Conservation (phyloP, 2,329 filamentous ascomycete species). For the Cryphonectria radicalis region DNA sequence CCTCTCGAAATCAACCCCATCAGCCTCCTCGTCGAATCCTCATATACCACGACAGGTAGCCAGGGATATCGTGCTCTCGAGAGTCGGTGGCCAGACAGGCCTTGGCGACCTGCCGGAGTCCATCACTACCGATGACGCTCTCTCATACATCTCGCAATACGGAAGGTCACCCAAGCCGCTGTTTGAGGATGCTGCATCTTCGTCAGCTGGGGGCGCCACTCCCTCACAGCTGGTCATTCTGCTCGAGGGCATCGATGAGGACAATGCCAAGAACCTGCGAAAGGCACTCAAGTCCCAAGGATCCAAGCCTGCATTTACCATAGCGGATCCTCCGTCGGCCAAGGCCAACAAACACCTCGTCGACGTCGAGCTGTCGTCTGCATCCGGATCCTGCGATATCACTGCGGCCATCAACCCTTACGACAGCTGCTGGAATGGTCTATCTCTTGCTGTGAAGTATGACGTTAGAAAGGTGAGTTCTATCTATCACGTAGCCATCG, state of each 20-base stretch:
- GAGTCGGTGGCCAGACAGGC: slow-evolving; percentile 52
- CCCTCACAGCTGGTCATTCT: slow-evolving; percentile 62
- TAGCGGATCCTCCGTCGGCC: slow-evolving; percentile 50
- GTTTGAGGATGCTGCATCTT: slow-evolving; percentile 46
- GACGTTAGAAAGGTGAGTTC: slow-evolving; percentile 48
- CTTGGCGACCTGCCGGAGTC: slow-evolving; percentile 53
- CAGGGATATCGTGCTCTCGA: slow-evolving; percentile 62
- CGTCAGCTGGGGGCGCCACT: slow-evolving; percentile 33
- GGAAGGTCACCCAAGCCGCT: slow-evolving; percentile 57
- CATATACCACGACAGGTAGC: slow-evolving; percentile 58
- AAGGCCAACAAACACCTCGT: slow-evolving; percentile 49
- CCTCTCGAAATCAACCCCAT: slow-evolving; percentile 43
- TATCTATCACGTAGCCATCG: background rate
- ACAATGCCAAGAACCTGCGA: slow-evolving; percentile 48
- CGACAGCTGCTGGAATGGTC: slow-evolving; percentile 49
- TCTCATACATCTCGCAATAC: slow-evolving; percentile 64
- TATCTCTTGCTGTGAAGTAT: slow-evolving; percentile 49
- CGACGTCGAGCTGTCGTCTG: slow-evolving; percentile 46
- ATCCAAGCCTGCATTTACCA: slow-evolving; percentile 53
- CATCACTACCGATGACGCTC: slow-evolving; percentile 50
- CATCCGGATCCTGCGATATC: slow-evolving; percentile 45
- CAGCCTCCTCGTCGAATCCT: slow-evolving; percentile 39
- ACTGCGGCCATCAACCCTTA: slow-evolving; percentile 47
- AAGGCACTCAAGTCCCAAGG: slow-evolving; percentile 44
- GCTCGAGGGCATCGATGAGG: slow-evolving; percentile 58